These are phyloP conservation scores for Barnettozyma sp. DNA, from an alignment of 805 yeast species.

Conservation along the genomic window DNA sequence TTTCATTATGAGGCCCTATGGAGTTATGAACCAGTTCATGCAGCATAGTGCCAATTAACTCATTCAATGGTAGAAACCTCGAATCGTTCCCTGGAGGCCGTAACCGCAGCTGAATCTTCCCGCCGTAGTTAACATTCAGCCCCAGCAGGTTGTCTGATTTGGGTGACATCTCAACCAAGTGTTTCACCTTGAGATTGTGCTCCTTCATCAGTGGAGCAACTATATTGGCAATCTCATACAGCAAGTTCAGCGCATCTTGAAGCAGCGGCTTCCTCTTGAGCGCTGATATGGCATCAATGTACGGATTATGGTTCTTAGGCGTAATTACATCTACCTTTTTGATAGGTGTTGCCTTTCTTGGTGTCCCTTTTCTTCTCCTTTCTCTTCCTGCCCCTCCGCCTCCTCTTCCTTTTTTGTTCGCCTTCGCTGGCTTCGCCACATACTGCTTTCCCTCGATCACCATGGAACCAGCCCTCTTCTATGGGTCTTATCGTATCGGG, in stretches of 20 bases:
- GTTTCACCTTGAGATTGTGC: conserved; percentile 56
- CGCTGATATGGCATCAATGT: conserved; percentile 32
- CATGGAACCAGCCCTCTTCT: too few species aligned
- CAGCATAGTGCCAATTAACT: conserved; percentile 72
- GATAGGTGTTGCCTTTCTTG: too few species aligned
- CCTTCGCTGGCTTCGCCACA: conserved; percentile 7
- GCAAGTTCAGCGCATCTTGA: conserved; percentile 48
- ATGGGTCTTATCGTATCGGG: too few species aligned
- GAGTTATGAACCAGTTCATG: conserved; percentile 84
- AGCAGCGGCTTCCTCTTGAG: conserved; percentile 40
- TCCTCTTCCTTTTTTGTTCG: neutral
- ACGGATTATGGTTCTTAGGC: conserved; percentile 26
- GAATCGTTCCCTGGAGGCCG: conserved; percentile 48
- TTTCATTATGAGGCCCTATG: conserved; percentile 72
- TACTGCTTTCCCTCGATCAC: conserved; percentile 21
- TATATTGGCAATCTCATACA: conserved; percentile 60
- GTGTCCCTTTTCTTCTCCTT: too few species aligned
- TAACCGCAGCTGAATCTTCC: conserved; percentile 62
- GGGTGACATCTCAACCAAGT: conserved; percentile 78
- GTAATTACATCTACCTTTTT: conserved; percentile 5
- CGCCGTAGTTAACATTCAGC: conserved; percentile 73
- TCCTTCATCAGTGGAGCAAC: conserved; percentile 78
- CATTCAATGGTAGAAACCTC: conserved; percentile 54
- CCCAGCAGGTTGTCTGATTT: conserved; percentile 61
- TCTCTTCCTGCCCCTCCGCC: too few species aligned